A percentile compares a stretch with the other conserved stretches of the same genome.
These are phyloP conservation scores for Pisolithus sp. DNA, from an alignment of 768 basidiomycete genomes.

Conservation along the genomic window DNA sequence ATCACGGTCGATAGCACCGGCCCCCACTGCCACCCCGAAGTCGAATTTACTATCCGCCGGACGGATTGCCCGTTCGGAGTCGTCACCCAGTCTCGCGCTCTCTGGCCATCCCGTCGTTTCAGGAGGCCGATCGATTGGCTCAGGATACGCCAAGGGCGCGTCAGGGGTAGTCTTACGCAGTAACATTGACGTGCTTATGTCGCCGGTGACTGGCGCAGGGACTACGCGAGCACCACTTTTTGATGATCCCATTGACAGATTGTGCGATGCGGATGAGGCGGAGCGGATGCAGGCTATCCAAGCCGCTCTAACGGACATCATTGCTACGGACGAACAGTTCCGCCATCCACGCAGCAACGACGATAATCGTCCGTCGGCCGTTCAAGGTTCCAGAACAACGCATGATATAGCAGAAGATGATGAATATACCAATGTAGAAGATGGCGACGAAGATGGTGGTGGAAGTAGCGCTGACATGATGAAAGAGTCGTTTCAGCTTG, in stretches of 20 bases:
- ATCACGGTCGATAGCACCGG: constrained; percentile 6
- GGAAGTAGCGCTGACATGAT: constrained; percentile 25
- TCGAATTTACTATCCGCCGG: constrained; percentile 4
- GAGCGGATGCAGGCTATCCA: constrained; percentile 94
- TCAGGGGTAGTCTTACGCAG: constrained; percentile 24
- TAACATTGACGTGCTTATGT: constrained; percentile 81
- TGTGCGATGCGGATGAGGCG: constrained; percentile 54
- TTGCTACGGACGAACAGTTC: constrained; percentile 68
- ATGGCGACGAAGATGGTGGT: constrained; percentile 36
- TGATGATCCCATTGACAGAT: constrained; percentile 65
- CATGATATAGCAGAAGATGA: constrained; percentile 34
- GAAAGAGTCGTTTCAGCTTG: constrained; percentile 59
- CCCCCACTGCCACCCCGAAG: constrained; percentile 2
- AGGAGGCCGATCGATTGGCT: constrained; percentile 22
- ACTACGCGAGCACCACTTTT: constrained; percentile 72
- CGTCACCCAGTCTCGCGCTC: constrained; percentile 27
- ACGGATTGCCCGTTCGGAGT: constrained; percentile 30
- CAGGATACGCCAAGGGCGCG: constrained; percentile 14
- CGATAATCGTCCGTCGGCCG: constrained; percentile 1
- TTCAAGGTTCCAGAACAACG: constrained; percentile 10
- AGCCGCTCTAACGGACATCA: constrained; percentile 92
- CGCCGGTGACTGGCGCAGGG: constrained; percentile 49
- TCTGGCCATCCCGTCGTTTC: constrained; percentile 2
- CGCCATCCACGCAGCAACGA: constrained; percentile 14
- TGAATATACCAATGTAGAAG: constrained; percentile 35